phyloP scores from a whole-genome alignment of 169 alveolate genomes.

The Plasmodium berghei region DNA sequence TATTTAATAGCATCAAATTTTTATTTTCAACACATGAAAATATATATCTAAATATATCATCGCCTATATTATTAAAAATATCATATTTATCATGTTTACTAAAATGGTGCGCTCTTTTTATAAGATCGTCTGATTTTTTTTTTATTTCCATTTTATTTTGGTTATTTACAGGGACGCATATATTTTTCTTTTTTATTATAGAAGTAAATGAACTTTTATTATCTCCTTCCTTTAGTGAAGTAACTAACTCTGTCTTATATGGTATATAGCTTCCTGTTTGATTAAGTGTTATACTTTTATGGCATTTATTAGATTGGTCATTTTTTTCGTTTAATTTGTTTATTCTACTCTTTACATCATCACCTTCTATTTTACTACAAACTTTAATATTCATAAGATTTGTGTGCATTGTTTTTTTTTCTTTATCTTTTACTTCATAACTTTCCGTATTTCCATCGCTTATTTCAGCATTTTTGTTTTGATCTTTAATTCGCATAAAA shows the following conservation, averaged over 20 bases:
- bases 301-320: neutral
- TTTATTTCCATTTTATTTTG: slow-evolving; percentile 17
- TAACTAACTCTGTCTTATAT: neutral
- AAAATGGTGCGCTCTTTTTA: slow-evolving; percentile 10
- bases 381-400: slow-evolving; percentile 7
- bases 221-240: neutral
- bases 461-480: neutral
- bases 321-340: neutral
- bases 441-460: no score
- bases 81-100: slow-evolving; percentile 42
- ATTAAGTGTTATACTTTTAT: neutral
- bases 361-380: slow-evolving; percentile 17
- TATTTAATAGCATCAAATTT: slow-evolving; percentile 43
- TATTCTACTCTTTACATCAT: slow-evolving; percentile 24
- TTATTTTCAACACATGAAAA: slow-evolving; percentile 46
- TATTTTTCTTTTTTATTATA: slow-evolving; percentile 48
- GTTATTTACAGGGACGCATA: slow-evolving; percentile 53
- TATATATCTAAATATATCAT: slow-evolving; percentile 59
- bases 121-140: neutral
- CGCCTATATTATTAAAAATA: slow-evolving; percentile 46
- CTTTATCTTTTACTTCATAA: neutral
- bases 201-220: neutral
- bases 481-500: slow-evolving; percentile 7
- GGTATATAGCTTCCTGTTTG: neutral
- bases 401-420: neutral